These are phyloP conservation scores for Fusarium protoensiforme DNA, from an alignment of 2,329 filamentous ascomycete species.

Conservation along the genomic window DNA sequence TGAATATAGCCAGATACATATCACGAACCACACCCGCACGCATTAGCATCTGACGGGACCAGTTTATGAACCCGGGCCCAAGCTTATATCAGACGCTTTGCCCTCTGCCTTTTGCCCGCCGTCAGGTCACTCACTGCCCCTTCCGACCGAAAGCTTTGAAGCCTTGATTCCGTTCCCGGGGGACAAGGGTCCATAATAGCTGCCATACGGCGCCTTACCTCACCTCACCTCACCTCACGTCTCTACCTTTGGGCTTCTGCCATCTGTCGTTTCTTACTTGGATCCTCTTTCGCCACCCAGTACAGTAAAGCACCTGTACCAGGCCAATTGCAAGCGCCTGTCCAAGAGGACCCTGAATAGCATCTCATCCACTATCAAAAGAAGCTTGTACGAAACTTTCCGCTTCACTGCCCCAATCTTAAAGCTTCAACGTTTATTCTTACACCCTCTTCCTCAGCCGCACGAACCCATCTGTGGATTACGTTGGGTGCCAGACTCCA, in stretches of 20 bases:
- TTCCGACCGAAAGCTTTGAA: conserved; percentile 10
- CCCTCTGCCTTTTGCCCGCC: background rate
- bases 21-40: background rate
- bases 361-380: conserved; percentile 10
- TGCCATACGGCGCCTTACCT: background rate
- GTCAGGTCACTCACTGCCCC: conserved; percentile 5
- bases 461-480: background rate
- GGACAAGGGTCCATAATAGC: background rate
- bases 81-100: background rate
- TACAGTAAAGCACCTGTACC: background rate
- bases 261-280: background rate
- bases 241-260: background rate
- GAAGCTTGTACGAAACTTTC: background rate
- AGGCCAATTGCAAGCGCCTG: background rate
- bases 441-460: background rate
- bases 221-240: background rate
- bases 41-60: background rate
- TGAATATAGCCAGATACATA: background rate
- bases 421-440: background rate
- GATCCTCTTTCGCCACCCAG: background rate
- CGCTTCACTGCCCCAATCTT: background rate
- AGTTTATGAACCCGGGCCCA: background rate
- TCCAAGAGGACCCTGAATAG: background rate
- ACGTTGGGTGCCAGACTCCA: background rate
- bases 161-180: conserved; percentile 5